Percentiles rank a stretch among this genome's conserved stretches.
Conservation (phyloP, 2,329 filamentous ascomycete species). For the Eutypa lata region DNA sequence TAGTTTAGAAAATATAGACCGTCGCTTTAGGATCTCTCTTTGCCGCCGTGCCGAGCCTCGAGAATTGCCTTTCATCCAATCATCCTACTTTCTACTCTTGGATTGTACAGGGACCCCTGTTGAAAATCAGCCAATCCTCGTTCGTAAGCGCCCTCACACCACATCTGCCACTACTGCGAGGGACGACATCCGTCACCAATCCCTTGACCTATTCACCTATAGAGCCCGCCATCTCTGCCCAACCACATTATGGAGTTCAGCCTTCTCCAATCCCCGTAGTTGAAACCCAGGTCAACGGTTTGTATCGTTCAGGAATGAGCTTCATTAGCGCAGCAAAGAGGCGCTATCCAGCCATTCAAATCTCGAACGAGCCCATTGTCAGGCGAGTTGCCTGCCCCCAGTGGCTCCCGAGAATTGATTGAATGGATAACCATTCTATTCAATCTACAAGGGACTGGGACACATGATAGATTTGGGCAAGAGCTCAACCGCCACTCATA, state of each 20-base stretch:
- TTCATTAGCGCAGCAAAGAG: slow-evolving; percentile 1
- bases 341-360: slow-evolving; percentile 11
- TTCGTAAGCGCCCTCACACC: slow-evolving; percentile 25
- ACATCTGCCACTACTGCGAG: slow-evolving; percentile 32
- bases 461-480: slow-evolving; percentile 1
- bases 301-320: slow-evolving; percentile 10
- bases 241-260: slow-evolving; percentile 25
- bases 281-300: slow-evolving; percentile 3
- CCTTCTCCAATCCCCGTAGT: slow-evolving; percentile 13
- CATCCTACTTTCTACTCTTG: slow-evolving; percentile 14
- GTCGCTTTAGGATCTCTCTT: slow-evolving; percentile 10
- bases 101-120: slow-evolving; percentile 18
- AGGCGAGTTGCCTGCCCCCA: slow-evolving; percentile 11
- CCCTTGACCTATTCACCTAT: slow-evolving; percentile 21
- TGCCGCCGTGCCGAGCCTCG: slow-evolving; percentile 29
- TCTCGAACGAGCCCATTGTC: slow-evolving; percentile 4
- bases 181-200: slow-evolving; percentile 28
- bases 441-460: background rate
- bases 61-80: slow-evolving; percentile 27
- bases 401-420: no score
- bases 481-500: background rate
- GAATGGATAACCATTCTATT: slow-evolving; percentile 2
- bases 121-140: slow-evolving; percentile 32
- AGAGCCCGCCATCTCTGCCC: slow-evolving; percentile 21
- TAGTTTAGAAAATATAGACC: background rate